Evolutionary conservation across 352 stramenopile genomes (phyloP).

Genomic region (Pythium brassicae): DNA sequence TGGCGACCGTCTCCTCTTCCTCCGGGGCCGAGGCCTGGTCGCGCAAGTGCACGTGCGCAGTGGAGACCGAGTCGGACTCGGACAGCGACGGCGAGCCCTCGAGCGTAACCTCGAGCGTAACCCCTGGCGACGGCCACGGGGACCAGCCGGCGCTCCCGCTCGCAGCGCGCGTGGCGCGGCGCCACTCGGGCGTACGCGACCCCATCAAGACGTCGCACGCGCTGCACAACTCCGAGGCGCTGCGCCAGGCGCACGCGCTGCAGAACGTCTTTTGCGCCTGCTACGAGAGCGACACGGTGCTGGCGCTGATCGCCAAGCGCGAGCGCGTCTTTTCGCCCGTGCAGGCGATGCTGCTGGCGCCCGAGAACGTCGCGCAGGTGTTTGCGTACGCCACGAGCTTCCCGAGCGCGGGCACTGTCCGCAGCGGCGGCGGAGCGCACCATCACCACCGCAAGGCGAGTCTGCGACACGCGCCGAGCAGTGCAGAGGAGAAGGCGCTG

Average conservation of each 20-base stretch:
- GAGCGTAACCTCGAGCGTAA: not conserved
- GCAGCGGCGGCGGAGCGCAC: conserved; percentile 6
- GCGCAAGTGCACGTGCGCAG: conserved; percentile 64
- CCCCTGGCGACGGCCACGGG: conserved; percentile 20
- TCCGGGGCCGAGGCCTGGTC: conserved; percentile 7
- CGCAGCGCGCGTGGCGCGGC: conserved; percentile 25
- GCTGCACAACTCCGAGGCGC: conserved; percentile 65
- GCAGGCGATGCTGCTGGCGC: conserved; percentile 58
- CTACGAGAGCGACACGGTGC: conserved; percentile 70
- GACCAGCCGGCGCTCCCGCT: conserved; percentile 10
- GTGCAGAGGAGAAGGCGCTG: not conserved
- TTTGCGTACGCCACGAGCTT: conserved; percentile 55
- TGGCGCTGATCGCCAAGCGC: conserved; percentile 50
- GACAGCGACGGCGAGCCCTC: conserved; percentile 30
- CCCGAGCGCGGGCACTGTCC: not conserved
- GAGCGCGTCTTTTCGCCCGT: conserved; percentile 61
- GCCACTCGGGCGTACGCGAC: conserved; percentile 40
- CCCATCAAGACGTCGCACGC: conserved; percentile 60
- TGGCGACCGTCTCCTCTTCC: not conserved
- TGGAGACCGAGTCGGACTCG: conserved; percentile 71
- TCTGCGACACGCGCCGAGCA: not conserved
- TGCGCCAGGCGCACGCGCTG: conserved; percentile 52
- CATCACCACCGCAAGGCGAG: conserved; percentile 6
- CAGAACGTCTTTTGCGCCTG: conserved; percentile 77
- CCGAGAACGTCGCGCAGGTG: conserved; percentile 53